Evolutionary conservation across 352 stramenopile species (phyloP), one percentile per base, ranked within the genome.

Genomic region (Phytophthora palmivora): DNA sequence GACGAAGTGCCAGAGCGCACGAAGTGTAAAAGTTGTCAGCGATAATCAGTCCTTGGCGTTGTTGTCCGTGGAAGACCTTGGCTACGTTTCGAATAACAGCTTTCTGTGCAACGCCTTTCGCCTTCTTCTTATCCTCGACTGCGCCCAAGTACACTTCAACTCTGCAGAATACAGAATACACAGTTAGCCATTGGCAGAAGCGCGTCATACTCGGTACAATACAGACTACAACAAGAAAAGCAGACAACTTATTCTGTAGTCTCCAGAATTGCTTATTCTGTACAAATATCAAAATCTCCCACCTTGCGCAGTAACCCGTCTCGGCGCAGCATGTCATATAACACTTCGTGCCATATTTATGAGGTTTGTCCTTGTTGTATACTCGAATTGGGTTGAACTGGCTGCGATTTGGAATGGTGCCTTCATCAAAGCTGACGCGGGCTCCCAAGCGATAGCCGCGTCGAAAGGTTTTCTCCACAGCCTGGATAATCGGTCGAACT

Each of bases 251-350:
- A 55, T 37, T 42, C 38, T 16, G 46, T 43, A 36, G 16, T 6
- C 39, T 46, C 45, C 30, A 39, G 38, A 45, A 57, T 43, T n/a
- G n/a, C n/a, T n/a, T n/a, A n/a, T n/a, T n/a, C n/a, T n/a, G n/a
- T n/a, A n/a, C n/a, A n/a, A n/a, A n/a, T n/a, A n/a, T n/a, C n/a
- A 45, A 22, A 2, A 21, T 3, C 14, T 52, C 44, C 11, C n/a
- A 69, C 52, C 46, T 45, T 7, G 52, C 16, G n/a, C 53, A 70
- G 38, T 70, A 70, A 6, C 10, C 50, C 2, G 37, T 58, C 2
- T 38, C 14, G 0, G 54, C 47, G 12, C 53, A 62, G 32, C 66
- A 75, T 5, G 50, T 59, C 60, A 67, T 57, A 22, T 67, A 71
- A 5, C 19, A n/a, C n/a, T n/a, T n/a, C n/a, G n/a, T n/a, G n/a